phyloP scores from a whole-genome alignment of 2,329 filamentous ascomycete genomes.

The Grosmannia penicillata region DNA sequence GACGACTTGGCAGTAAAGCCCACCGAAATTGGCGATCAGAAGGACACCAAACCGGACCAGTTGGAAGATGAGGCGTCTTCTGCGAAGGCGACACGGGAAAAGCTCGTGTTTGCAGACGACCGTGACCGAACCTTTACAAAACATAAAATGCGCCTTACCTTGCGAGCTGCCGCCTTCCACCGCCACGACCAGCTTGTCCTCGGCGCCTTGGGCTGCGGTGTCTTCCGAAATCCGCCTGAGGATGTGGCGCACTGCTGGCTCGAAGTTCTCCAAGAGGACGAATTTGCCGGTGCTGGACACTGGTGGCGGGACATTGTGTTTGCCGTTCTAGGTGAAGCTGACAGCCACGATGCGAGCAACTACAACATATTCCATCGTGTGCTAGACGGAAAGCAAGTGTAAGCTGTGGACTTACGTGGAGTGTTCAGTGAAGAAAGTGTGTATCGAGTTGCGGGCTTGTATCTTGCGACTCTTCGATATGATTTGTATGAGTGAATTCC shows the following conservation, averaged over 20 bases:
- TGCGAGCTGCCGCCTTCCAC: slow-evolving; percentile 43
- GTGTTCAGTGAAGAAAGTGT: no score
- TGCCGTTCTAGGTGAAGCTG: slow-evolving; percentile 37
- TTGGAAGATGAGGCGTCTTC: no score
- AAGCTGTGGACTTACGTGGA: background rate
- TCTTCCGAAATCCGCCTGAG: slow-evolving; percentile 44
- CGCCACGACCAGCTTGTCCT: slow-evolving; percentile 46
- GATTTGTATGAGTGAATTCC: no score
- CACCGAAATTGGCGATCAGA: no score
- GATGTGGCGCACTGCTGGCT: slow-evolving; percentile 50
- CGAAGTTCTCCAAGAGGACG: slow-evolving; percentile 42
- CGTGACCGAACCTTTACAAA: slow-evolving; percentile 39
- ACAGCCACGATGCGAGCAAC: slow-evolving; percentile 24
- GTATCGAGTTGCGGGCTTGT: no score
- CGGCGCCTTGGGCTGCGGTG: slow-evolving; percentile 56
- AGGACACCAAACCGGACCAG: no score
- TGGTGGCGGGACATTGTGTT: slow-evolving; percentile 53
- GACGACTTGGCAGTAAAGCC: no score
- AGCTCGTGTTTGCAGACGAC: slow-evolving; percentile 20
- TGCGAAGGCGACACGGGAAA: no score
- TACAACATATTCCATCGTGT: slow-evolving; percentile 31
- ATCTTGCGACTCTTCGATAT: background rate
- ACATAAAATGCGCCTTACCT: slow-evolving; percentile 45
- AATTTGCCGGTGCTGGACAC: slow-evolving; percentile 38
- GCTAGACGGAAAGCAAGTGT: slow-evolving; percentile 22